Percentiles rank a stretch among this genome's conserved stretches.
These are phyloP conservation scores for Talinum fruticosum DNA, from an alignment of 148 eudicot genomes.

Conservation along the genomic window DNA sequence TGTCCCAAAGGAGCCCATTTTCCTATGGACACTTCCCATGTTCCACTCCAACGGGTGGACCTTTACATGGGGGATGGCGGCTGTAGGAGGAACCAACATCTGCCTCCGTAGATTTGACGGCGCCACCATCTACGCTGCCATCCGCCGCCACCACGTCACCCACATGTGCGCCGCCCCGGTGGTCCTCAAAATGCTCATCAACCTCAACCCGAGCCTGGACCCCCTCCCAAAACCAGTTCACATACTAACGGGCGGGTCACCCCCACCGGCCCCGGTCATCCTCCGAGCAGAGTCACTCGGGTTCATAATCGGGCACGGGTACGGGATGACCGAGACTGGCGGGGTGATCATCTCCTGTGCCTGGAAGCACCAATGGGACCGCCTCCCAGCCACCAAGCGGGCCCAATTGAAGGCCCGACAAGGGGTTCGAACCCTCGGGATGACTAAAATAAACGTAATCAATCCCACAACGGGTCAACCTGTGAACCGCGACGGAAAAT, in stretches of 20 bases:
- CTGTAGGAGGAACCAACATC: conserved; percentile 25
- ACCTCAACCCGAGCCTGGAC: not conserved
- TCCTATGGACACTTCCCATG: conserved; percentile 39
- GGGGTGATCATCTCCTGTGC: conserved; percentile 24
- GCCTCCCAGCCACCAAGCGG: not conserved
- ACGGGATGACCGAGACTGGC: conserved; percentile 31
- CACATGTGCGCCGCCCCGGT: conserved; percentile 82
- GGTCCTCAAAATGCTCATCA: conserved; percentile 53
- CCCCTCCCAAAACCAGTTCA: conserved; percentile 21
- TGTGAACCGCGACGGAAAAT: conserved; percentile 43
- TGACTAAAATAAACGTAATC: conserved; percentile 16
- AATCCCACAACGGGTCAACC: conserved; percentile 13
- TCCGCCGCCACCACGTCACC: conserved; percentile 31
- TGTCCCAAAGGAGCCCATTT: conserved; percentile 21
- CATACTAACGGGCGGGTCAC: conserved; percentile 36
- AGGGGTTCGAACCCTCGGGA: conserved; percentile 23
- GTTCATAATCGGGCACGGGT: conserved; percentile 33
- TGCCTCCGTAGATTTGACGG: conserved; percentile 24
- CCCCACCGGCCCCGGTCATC: conserved; percentile 39
- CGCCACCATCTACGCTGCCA: conserved; percentile 8
- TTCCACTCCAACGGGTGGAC: conserved; percentile 39
- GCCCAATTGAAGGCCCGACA: conserved; percentile 27
- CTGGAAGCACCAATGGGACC: conserved; percentile 20
- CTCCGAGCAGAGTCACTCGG: conserved; percentile 34
- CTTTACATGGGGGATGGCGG: conserved; percentile 35